Conservation (phyloP, 805 yeast species). For the Nakazawaea sp. region DNA sequence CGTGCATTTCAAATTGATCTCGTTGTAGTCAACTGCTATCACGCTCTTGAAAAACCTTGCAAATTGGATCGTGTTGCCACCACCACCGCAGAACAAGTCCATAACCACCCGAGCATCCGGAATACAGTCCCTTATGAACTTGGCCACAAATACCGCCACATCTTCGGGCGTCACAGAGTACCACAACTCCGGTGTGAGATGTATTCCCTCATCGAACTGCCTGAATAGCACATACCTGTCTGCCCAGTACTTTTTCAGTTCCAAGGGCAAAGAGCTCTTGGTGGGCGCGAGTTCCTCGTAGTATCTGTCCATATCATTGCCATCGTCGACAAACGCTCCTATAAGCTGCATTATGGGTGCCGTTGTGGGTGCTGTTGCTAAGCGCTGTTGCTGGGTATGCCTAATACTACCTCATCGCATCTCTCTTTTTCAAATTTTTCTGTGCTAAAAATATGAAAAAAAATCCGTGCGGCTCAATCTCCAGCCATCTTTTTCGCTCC, state of each 20-base stretch:
- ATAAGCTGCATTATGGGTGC: too few species aligned
- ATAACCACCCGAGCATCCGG: constrained; percentile 42
- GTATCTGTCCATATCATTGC: constrained; percentile 3
- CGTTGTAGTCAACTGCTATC: constrained; percentile 57
- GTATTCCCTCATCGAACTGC: constrained; percentile 59
- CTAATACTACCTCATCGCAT: background rate
- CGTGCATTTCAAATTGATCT: constrained; percentile 59
- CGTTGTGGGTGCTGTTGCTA: background rate
- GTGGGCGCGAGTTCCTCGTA: constrained; percentile 2
- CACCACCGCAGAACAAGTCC: constrained; percentile 84
- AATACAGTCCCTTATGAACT: constrained; percentile 41
- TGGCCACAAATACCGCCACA: constrained; percentile 56
- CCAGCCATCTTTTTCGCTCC: constrained; percentile 1
- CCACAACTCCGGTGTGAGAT: constrained; percentile 71
- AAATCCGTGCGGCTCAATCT: background rate
- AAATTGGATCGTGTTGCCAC: constrained; percentile 79
- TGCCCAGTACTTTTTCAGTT: constrained; percentile 51
- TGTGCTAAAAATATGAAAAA: background rate
- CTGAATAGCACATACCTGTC: constrained; percentile 56
- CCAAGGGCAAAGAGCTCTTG: constrained; percentile 24
- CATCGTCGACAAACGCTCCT: background rate
- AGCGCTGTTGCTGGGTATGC: too few species aligned
- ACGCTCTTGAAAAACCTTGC: constrained; percentile 50
- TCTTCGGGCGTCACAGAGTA: constrained; percentile 83
- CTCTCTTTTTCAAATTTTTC: background rate